A percentile compares a stretch with the other conserved stretches of the same genome.
phyloP scores from a whole-genome alignment of 2,329 filamentous ascomycete species.

The Xylariaceae sp. region DNA sequence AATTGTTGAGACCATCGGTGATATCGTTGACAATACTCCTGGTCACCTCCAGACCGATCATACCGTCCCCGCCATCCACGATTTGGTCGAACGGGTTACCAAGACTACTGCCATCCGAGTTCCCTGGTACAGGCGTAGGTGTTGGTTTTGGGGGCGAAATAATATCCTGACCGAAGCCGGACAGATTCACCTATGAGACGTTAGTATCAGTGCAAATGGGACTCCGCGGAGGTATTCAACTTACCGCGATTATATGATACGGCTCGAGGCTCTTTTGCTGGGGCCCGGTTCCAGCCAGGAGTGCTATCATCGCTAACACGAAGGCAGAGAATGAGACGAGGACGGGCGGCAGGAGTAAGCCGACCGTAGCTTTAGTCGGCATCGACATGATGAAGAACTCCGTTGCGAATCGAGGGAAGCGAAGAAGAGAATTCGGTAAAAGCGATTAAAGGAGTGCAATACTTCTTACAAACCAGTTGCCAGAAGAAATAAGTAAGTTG shows the following conservation, averaged over 20 bases:
- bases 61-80: slow-evolving; percentile 10
- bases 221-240: slow-evolving; percentile 12
- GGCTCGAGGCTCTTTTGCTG: slow-evolving; percentile 35
- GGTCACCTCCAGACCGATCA: background rate
- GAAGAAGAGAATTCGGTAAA: background rate
- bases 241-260: slow-evolving; percentile 37
- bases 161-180: slow-evolving; percentile 37
- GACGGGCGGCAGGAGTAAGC: slow-evolving; percentile 30
- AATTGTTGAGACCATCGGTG: slow-evolving; percentile 36
- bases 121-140: slow-evolving; percentile 20
- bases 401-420: background rate
- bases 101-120: slow-evolving; percentile 15
- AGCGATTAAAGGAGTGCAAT: background rate
- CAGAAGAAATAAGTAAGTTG: slow-evolving; percentile 2
- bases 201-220: background rate
- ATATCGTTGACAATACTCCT: slow-evolving; percentile 8
- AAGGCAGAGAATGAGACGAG: slow-evolving; percentile 34
- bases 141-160: slow-evolving; percentile 29
- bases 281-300: slow-evolving; percentile 36
- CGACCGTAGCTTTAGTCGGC: slow-evolving; percentile 17
- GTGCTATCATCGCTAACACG: slow-evolving; percentile 34
- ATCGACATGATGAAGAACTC: slow-evolving; percentile 2
- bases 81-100: slow-evolving; percentile 25
- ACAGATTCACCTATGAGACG: slow-evolving; percentile 37
- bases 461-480: slow-evolving; percentile 12